A percentile compares a stretch with the other conserved stretches of the same genome.
These are phyloP conservation scores for Aphanomyces invadans DNA, from an alignment of 352 stramenopile species.

Conservation along the genomic window DNA sequence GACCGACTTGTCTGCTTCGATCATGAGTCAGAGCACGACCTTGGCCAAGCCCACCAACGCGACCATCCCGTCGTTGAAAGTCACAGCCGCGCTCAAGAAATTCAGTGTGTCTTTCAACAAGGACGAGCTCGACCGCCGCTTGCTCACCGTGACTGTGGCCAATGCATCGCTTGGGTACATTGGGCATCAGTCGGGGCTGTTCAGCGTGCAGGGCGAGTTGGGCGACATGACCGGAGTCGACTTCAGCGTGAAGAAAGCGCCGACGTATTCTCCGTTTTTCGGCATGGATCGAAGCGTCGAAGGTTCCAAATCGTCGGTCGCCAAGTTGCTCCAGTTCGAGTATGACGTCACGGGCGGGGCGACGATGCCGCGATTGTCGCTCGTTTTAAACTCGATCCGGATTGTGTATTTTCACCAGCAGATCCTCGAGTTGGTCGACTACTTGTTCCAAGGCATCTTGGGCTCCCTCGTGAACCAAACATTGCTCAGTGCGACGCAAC, in stretches of 20 bases:
- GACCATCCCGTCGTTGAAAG: background rate
- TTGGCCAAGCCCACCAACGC: background rate
- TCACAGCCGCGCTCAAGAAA: constrained; percentile 59
- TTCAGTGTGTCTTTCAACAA: constrained; percentile 82
- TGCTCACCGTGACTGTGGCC: constrained; percentile 52
- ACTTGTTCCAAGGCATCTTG: constrained; percentile 73
- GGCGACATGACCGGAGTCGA: constrained; percentile 70
- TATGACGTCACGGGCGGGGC: constrained; percentile 16
- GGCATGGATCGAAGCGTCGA: constrained; percentile 43
- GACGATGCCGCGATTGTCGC: constrained; percentile 36
- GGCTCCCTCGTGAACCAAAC: constrained; percentile 65
- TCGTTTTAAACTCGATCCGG: constrained; percentile 55
- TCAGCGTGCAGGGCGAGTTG: constrained; percentile 35
- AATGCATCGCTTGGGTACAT: constrained; percentile 45
- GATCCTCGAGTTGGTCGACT: constrained; percentile 71
- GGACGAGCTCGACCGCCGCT: constrained; percentile 54
- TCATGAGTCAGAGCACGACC: background rate
- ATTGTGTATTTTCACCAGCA: constrained; percentile 85
- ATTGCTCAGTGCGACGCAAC: constrained; percentile 56
- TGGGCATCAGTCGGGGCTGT: constrained; percentile 20
- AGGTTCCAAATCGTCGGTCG: background rate
- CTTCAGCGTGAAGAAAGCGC: constrained; percentile 60
- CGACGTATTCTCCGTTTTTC: constrained; percentile 54
- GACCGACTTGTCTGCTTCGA: background rate
- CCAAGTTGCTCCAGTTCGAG: background rate